These are phyloP conservation scores for Saturnispora besseyi DNA, from an alignment of 805 yeast species.

Conservation along the genomic window DNA sequence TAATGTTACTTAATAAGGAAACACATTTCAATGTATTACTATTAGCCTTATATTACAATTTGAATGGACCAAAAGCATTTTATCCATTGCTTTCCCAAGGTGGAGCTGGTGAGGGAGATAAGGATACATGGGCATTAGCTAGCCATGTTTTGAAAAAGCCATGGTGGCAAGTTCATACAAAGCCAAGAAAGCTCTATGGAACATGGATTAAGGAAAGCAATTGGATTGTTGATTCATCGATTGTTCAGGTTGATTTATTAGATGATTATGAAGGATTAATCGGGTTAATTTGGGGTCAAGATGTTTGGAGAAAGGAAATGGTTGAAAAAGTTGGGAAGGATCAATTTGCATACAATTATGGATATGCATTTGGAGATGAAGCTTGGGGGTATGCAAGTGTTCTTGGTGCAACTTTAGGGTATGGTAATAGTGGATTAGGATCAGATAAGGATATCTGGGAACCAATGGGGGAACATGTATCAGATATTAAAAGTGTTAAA, in stretches of 20 bases:
- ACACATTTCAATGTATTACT: constrained; percentile 50
- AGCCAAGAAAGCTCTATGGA: constrained; percentile 19
- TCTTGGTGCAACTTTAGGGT: constrained; percentile 9
- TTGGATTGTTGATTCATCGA: constrained; percentile 18
- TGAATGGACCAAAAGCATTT: constrained; percentile 50
- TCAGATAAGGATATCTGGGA: constrained; percentile 7
- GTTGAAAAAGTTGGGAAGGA: constrained; percentile 8
- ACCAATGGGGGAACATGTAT: constrained; percentile 1
- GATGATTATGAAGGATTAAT: constrained; percentile 17
- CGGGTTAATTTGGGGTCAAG: constrained; percentile 11
- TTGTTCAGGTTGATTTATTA: constrained; percentile 25
- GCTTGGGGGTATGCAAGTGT: constrained; percentile 9
- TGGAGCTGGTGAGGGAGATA: constrained; percentile 65
- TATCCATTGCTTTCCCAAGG: constrained; percentile 55
- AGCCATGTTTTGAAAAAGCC: constrained; percentile 39
- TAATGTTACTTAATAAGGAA: constrained; percentile 46
- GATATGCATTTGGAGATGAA: constrained; percentile 14
- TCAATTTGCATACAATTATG: constrained; percentile 15
- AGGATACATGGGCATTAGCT: constrained; percentile 64
- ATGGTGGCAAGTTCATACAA: constrained; percentile 40
- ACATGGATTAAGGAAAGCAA: constrained; percentile 11
- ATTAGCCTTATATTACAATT: constrained; percentile 55
- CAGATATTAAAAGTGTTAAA: constrained; percentile 3
- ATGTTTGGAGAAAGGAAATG: constrained; percentile 10
- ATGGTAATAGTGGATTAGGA: constrained; percentile 7